Evolutionary conservation across 371 early-diverging fungal species (phyloP), one percentile per base, ranked within the genome.

Genomic region (Zychaea mexicana): DNA sequence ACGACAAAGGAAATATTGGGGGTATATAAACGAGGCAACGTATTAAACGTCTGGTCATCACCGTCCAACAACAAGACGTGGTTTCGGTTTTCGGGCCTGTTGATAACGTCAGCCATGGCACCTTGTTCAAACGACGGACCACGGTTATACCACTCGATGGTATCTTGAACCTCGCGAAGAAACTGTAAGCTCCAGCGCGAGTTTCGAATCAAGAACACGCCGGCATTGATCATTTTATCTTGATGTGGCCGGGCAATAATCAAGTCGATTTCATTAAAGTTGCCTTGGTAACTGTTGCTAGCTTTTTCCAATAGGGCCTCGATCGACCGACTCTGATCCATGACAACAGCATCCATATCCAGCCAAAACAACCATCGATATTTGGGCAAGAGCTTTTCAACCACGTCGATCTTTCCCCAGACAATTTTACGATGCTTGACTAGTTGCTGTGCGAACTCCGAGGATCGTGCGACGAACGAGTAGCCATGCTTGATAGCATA

Each of bases 321-420:
- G 1, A 84, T 57, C 6, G 83, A 74, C 19, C 66, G 64, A 27
- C 76, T 65, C 12, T 70, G 57, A 66, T 88, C 73, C 66, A 82
- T 79, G 24, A 88, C 74, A 8, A 88, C 81, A 13, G 87, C 85
- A 64, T 88, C 87, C 86, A 87, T 87, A 63, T 88, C 89, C 72
- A 87, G 68, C 89, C 89, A 88, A 32, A 88, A 79, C 4, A 88
- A 33, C 89, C 89, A 88, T 31, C 87, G 84, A 60, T 88, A 88
- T 39, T 84, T 79, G 2, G 87, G 89, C 10, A 88, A 54, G 5
- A 77, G 68, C 61, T 87, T 88, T 67, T 88, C 84, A 10, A 88
- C 74, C 2, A 72, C 83, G 53, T 85, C 85, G 57, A 88, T 73
- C 64, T 87, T 87, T 47, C 87, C 89, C 87, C 87, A 87, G 0